phyloP scores from a whole-genome alignment of 352 stramenopile genomes.

The Phytophthora sp. region DNA sequence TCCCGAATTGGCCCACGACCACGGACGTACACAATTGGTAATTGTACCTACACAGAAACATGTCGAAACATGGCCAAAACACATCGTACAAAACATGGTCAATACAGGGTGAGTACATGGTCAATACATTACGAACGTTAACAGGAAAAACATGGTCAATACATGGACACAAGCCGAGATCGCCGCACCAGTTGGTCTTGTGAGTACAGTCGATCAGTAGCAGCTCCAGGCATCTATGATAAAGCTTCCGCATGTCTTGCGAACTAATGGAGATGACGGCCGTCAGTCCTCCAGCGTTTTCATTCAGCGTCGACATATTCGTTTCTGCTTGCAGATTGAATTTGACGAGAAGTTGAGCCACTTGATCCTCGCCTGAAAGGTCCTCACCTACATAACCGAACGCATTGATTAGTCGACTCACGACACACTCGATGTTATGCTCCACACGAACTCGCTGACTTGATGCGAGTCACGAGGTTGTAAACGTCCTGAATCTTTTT shows the following conservation, averaged over 20 bases:
- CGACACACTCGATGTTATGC: no score
- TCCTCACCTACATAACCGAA: no score
- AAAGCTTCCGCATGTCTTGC: conserved; percentile 9
- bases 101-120: no score
- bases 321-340: no score
- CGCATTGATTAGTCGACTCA: no score
- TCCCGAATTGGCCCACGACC: conserved; percentile 14
- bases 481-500: conserved; percentile 10
- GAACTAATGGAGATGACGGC: not conserved
- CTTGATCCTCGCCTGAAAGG: no score
- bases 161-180: not conserved
- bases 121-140: no score
- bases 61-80: not conserved
- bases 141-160: not conserved
- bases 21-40: conserved; percentile 11
- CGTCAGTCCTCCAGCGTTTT: not conserved
- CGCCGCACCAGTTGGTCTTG: conserved; percentile 12
- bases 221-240: not conserved
- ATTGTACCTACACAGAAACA: conserved; percentile 7
- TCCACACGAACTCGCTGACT: conserved; percentile 1
- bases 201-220: conserved; percentile 22
- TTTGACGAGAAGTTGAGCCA: no score
- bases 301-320: no score
- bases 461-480: conserved; percentile 9
- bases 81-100: not conserved